Percentiles rank a stretch among this genome's conserved stretches.
Evolutionary conservation across 2,329 filamentous ascomycete species (phyloP).

Genomic region (Trichoderma sp.): DNA sequence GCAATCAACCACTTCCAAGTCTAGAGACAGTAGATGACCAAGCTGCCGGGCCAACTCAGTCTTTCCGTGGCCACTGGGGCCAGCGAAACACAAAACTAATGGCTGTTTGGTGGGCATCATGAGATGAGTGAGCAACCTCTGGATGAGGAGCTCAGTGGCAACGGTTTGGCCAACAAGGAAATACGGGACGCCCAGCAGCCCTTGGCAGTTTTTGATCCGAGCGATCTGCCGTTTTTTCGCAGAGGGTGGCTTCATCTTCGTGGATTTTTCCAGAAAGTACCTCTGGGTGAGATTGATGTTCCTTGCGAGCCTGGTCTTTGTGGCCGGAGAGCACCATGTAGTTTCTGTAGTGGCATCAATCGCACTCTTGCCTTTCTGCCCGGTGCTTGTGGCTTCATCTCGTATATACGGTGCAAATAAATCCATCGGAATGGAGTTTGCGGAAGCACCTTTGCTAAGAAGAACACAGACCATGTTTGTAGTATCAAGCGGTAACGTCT

Average conservation of each 20-base stretch:
- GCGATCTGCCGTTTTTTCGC: constrained; percentile 31
- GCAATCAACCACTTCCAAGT: constrained; percentile 40
- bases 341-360: background rate
- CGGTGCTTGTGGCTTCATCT: background rate
- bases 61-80: constrained; percentile 49
- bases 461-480: constrained; percentile 17
- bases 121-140: constrained; percentile 9
- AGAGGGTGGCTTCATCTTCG: constrained; percentile 25
- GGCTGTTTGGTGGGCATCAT: constrained; percentile 1
- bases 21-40: constrained; percentile 39
- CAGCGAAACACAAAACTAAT: constrained; percentile 37
- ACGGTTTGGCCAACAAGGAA: constrained; percentile 36
- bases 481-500: background rate
- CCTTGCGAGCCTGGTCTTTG: constrained; percentile 26
- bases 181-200: constrained; percentile 35
- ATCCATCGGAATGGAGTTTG: background rate
- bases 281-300: constrained; percentile 34
- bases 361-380: background rate
- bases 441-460: constrained; percentile 14
- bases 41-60: constrained; percentile 46
- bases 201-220: constrained; percentile 24
- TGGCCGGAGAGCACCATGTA: constrained; percentile 27
- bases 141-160: constrained; percentile 31
- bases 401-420: constrained; percentile 2
- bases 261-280: constrained; percentile 32